phyloP scores from a whole-genome alignment of 2,329 filamentous ascomycete species.

The Colletotrichum melonis region DNA sequence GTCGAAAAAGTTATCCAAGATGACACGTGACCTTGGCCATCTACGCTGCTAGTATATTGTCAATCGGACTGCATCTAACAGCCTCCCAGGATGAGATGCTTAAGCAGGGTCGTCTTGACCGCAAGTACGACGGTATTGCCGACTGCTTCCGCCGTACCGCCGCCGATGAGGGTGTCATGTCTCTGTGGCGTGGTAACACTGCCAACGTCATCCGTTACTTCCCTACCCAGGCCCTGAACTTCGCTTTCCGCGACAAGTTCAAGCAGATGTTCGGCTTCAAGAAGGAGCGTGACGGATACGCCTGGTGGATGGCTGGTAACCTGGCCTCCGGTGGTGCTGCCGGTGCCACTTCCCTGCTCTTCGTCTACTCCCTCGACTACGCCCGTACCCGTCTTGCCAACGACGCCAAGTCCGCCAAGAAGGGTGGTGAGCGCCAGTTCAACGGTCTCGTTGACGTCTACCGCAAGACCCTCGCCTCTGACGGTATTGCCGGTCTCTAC shows the following conservation, averaged over 20 bases:
- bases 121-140: conserved; percentile 91
- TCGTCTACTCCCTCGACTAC: conserved; percentile 99
- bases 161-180: conserved; percentile 90
- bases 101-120: conserved; percentile 97
- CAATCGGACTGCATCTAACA: conserved; percentile 43
- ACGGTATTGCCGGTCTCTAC: conserved; percentile 99
- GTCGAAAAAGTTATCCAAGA: neutral
- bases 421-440: conserved; percentile 98
- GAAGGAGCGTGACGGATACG: conserved; percentile 99
- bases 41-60: neutral
- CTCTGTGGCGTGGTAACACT: conserved; percentile 99
- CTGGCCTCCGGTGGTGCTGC: conserved; percentile 99
- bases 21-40: conserved; percentile 26
- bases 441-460: conserved; percentile 99
- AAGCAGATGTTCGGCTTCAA: conserved; percentile 99
- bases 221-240: conserved; percentile 99
- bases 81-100: conserved; percentile 95
- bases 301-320: conserved; percentile 99
- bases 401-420: conserved; percentile 99
- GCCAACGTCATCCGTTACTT: conserved; percentile 99
- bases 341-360: conserved; percentile 99
- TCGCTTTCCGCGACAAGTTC: conserved; percentile 99
- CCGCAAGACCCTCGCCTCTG: conserved; percentile 99
- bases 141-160: conserved; percentile 97
- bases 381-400: conserved; percentile 99